These are phyloP conservation scores for Ceratocystis smalleyi DNA, from an alignment of 2,329 filamentous ascomycete genomes.

Conservation along the genomic window DNA sequence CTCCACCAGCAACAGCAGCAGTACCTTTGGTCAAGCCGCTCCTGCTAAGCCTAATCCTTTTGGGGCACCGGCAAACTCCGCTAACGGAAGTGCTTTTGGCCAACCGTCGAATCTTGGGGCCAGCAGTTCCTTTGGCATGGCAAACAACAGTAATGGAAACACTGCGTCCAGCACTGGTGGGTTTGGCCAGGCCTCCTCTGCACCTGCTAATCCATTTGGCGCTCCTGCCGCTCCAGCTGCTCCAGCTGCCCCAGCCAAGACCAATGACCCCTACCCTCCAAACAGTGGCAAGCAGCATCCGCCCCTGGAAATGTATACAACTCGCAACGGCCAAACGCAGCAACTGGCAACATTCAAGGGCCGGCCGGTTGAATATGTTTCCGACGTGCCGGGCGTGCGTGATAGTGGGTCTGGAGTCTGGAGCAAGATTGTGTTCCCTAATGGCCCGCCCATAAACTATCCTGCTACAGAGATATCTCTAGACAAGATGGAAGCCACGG, in stretches of 20 bases:
- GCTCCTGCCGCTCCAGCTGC: conserved; percentile 11
- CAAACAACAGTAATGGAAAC: not conserved
- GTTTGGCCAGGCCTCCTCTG: conserved; percentile 11
- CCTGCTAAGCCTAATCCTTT: conserved; percentile 20
- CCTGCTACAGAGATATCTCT: conserved; percentile 46
- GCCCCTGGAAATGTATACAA: conserved; percentile 29
- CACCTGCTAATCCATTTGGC: conserved; percentile 9
- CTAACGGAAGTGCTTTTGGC: conserved; percentile 14
- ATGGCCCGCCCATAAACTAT: conserved; percentile 49
- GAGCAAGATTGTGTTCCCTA: conserved; percentile 56
- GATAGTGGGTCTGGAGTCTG: conserved; percentile 37
- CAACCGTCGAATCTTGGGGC: conserved; percentile 10
- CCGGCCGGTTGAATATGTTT: conserved; percentile 44
- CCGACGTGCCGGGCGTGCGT: conserved; percentile 31
- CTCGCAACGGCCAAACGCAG: conserved; percentile 27
- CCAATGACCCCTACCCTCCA: conserved; percentile 30
- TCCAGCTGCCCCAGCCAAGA: conserved; percentile 13
- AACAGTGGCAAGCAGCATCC: conserved; percentile 32
- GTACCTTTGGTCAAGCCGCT: conserved; percentile 21
- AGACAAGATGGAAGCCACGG: conserved; percentile 42
- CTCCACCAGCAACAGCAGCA: not conserved
- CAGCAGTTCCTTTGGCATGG: conserved; percentile 14
- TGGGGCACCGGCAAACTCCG: conserved; percentile 20
- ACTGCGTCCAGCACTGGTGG: not conserved
- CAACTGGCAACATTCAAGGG: conserved; percentile 46